Evolutionary conservation across 306 rosid genomes (phyloP), one percentile per base, ranked within the genome.

Genomic region (Casuarina cunninghamiana): DNA sequence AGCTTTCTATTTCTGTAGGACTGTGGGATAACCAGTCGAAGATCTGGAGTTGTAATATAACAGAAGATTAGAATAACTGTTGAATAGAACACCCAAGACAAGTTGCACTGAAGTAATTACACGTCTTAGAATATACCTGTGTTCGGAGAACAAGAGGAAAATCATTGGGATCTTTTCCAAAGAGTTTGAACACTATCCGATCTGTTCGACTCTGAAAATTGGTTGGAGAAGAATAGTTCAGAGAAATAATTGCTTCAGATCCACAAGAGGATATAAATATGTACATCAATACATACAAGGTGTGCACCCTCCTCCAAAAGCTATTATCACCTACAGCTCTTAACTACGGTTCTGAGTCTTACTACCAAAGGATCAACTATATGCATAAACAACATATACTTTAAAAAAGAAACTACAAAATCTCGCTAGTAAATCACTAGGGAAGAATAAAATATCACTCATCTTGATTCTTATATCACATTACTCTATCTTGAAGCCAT

Each of bases 181-280:
- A 96, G 69, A 96, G 92, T 82, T 96, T 96, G 77, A 96, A 93
- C 66, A 96, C 93, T 63, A 96, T 93, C 60, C 99, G 85, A 83
- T 91, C 99, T 0, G 99, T 96, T 81, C 97, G 86, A 84, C 87
- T 83, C 99, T 96, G 93, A 49, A 82, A 73, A 57, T 75, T 75
- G 77, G 72, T 71, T 77, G 76, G 80, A 49, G 72, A 81, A 69
- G 26, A 35, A 60, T 19, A 19, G 66, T 50, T 74, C 43, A 58
- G 69, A 62, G 53, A 42, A 49, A 58, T 66, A 45, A 76, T 55
- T 79, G 26, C 78, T 32, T 46, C 7, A 76, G 53, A 48, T 71
- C 72, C 50, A 42, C 37, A 53, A 61, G 68, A 8, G 55, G 39
- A 6, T 37, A 39, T 4, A 78, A 26, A 67, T 4, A 6, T 44